Percentiles rank a stretch among this genome's conserved stretches.
Conservation (phyloP, 306 rosid species). For the Nissolia schottii region DNA sequence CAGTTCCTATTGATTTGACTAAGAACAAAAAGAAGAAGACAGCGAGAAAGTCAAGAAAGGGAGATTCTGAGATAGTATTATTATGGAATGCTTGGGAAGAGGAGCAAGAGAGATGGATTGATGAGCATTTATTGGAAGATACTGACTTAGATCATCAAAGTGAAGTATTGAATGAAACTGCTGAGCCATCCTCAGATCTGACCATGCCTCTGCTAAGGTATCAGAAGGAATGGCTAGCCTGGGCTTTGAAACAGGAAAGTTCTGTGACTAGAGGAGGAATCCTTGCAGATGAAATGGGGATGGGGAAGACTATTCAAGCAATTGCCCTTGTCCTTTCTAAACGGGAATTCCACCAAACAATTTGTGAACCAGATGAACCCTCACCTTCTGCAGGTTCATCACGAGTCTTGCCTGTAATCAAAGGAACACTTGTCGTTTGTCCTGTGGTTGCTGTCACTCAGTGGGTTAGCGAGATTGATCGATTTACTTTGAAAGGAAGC, state of each 20-base stretch:
- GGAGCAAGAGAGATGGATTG: conserved; percentile 66
- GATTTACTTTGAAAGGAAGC: conserved; percentile 76
- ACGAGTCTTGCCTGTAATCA: conserved; percentile 33
- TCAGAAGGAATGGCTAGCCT: conserved; percentile 89
- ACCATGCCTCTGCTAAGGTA: conserved; percentile 77
- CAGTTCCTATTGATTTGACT: conserved; percentile 7
- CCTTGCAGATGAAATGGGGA: conserved; percentile 99
- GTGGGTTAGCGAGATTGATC: conserved; percentile 75
- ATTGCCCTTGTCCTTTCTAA: conserved; percentile 89
- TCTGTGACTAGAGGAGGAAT: conserved; percentile 72
- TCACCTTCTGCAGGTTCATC: conserved; percentile 47
- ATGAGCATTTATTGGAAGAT: conserved; percentile 41
- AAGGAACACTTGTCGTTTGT: conserved; percentile 82
- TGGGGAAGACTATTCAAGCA: conserved; percentile 97
- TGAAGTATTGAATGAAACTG: conserved; percentile 52
- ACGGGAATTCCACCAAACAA: conserved; percentile 33
- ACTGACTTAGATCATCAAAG: conserved; percentile 41
- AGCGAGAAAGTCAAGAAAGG: conserved; percentile 24
- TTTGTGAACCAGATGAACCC: conserved; percentile 36
- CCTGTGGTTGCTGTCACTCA: conserved; percentile 92
- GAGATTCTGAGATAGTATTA: conserved; percentile 25
- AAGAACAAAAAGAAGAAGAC: conserved; percentile 20
- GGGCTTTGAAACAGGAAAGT: conserved; percentile 82
- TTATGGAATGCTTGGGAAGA: conserved; percentile 71
- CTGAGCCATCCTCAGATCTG: conserved; percentile 66